Conservation (phyloP, 2,329 filamentous ascomycete genomes). For the Colletotrichum viniferum region DNA sequence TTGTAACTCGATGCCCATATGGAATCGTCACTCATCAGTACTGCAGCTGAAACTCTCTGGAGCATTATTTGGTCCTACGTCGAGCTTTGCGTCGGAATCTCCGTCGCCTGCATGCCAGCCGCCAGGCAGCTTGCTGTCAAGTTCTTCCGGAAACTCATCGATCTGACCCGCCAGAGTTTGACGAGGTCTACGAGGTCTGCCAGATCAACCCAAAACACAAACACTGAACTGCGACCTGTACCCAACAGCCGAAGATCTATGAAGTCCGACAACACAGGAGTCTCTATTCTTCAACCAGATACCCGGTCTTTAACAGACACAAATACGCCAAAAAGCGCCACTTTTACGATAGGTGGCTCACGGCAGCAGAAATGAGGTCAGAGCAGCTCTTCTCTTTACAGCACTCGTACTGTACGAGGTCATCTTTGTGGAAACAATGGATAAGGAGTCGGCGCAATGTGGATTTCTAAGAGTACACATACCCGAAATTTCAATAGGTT, state of each 20-base stretch:
- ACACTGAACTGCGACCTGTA: neutral
- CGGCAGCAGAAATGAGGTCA: neutral
- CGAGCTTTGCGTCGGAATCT: neutral
- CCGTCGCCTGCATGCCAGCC: neutral
- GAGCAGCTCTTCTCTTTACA: neutral
- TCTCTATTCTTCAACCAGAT: neutral
- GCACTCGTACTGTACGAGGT: neutral
- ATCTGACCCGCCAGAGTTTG: neutral
- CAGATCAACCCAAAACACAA: neutral
- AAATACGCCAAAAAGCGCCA: neutral
- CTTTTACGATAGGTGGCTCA: neutral
- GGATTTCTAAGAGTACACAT: neutral
- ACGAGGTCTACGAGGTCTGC: neutral
- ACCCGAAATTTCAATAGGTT: neutral
- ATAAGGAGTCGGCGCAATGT: neutral
- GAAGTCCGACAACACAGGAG: neutral
- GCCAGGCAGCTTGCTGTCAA: neutral
- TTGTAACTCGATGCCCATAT: neutral
- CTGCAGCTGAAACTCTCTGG: neutral
- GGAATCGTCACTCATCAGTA: neutral
- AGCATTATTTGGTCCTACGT: neutral
- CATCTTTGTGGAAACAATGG: rapidly evolving
- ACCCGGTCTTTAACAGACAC: neutral
- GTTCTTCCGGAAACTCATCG: neutral
- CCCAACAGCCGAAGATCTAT: neutral